These are phyloP conservation scores for Seminavis robusta DNA, from an alignment of 108 stramenopile genomes.

Conservation along the genomic window DNA sequence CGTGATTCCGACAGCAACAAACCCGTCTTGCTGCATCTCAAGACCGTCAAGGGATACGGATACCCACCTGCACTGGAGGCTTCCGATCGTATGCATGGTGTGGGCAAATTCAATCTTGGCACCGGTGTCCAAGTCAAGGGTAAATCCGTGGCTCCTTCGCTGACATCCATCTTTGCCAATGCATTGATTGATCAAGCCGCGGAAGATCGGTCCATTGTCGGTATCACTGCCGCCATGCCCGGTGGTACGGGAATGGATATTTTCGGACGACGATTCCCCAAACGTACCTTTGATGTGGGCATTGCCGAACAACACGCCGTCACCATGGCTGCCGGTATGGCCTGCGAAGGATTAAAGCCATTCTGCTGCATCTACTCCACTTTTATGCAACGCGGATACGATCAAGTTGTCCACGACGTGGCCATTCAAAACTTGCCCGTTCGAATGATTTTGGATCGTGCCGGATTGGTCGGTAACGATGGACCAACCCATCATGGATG, in stretches of 20 bases:
- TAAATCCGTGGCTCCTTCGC: conserved; percentile 63
- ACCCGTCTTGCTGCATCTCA: conserved; percentile 92
- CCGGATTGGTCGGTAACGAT: conserved; percentile 96
- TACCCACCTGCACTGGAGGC: conserved; percentile 94
- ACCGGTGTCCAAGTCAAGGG: conserved; percentile 91
- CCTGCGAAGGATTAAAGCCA: conserved; percentile 95
- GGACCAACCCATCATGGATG: conserved; percentile 97
- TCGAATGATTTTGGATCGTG: conserved; percentile 92
- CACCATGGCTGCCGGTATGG: conserved; percentile 96
- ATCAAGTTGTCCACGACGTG: conserved; percentile 97
- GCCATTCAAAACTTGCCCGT: conserved; percentile 96
- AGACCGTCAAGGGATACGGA: conserved; percentile 94
- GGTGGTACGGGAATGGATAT: conserved; percentile 99
- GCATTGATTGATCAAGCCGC: conserved; percentile 87
- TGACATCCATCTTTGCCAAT: conserved; percentile 96
- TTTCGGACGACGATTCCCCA: conserved; percentile 94
- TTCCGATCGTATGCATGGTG: conserved; percentile 95
- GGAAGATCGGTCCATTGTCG: conserved; percentile 89
- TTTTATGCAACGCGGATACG: conserved; percentile 97
- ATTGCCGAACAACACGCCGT: conserved; percentile 99
- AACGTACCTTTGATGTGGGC: conserved; percentile 96
- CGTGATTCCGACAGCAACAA: conserved; percentile 79
- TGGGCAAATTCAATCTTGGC: conserved; percentile 94
- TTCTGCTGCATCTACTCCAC: conserved; percentile 96
- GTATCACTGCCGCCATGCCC: conserved; percentile 98